phyloP scores from a whole-genome alignment of 495 filamentous ascomycete genomes.

The Peziza echinospora region DNA sequence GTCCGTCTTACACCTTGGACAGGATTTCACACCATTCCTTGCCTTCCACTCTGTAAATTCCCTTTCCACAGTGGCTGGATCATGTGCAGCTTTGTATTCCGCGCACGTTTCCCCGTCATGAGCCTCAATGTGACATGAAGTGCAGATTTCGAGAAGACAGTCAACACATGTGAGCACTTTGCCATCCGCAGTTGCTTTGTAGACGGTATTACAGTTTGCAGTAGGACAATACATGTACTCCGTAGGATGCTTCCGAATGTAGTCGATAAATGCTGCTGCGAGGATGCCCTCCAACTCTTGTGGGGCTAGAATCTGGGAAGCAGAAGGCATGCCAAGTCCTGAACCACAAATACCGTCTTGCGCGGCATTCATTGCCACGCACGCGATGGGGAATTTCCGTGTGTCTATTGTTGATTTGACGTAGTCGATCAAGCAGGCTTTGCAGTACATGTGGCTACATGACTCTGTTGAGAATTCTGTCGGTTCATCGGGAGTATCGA shows the following conservation, averaged over 20 bases:
- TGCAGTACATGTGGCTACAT: slow-evolving; percentile 24
- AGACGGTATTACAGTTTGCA: slow-evolving; percentile 20
- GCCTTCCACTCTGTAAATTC: slow-evolving; percentile 13
- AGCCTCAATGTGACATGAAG: slow-evolving; percentile 13
- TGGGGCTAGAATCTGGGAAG: slow-evolving; percentile 7
- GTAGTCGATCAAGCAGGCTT: slow-evolving; percentile 19
- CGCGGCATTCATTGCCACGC: slow-evolving; percentile 11
- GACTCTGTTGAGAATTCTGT: slow-evolving; percentile 1
- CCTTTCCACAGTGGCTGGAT: slow-evolving; percentile 7
- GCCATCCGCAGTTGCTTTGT: slow-evolving; percentile 7
- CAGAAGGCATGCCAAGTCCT: not conserved
- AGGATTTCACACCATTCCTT: slow-evolving; percentile 15
- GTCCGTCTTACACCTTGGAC: slow-evolving; percentile 15
- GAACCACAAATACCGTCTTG: not conserved
- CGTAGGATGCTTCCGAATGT: slow-evolving; percentile 15
- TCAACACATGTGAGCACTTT: slow-evolving; percentile 17
- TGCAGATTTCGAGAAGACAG: slow-evolving; percentile 21
- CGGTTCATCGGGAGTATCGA: slow-evolving; percentile 14
- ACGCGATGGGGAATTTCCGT: slow-evolving; percentile 19
- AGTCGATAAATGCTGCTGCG: slow-evolving; percentile 14
- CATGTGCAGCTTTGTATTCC: slow-evolving; percentile 11
- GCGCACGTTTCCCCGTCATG: slow-evolving; percentile 23
- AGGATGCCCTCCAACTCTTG: slow-evolving; percentile 15
- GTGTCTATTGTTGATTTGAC: slow-evolving; percentile 11
- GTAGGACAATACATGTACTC: slow-evolving; percentile 23